These are phyloP conservation scores for Paecilomyces fulvus DNA, from an alignment of 2,329 filamentous ascomycete species.

Conservation along the genomic window DNA sequence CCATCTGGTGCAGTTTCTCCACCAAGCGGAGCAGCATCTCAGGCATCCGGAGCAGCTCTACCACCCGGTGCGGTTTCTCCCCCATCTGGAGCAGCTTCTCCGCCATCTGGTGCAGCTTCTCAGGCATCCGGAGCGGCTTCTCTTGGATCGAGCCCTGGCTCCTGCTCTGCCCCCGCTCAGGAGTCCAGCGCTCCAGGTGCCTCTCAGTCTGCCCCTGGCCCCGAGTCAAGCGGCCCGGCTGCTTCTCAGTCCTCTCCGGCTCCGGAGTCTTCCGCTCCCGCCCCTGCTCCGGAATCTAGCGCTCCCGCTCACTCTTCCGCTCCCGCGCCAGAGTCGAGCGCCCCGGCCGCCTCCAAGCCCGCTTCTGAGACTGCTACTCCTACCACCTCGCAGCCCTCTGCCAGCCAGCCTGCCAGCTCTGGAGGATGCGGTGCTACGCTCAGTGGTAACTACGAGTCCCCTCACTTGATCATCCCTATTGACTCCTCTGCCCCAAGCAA, in stretches of 20 bases:
- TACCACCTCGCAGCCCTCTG: not conserved
- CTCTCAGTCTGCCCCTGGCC: constrained; percentile 2
- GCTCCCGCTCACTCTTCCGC: not conserved
- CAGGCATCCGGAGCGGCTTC: no score
- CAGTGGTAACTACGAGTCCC: constrained; percentile 44
- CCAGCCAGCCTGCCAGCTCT: constrained; percentile 7
- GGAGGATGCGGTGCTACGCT: constrained; percentile 40
- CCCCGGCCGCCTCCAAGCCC: not conserved
- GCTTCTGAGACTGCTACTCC: not conserved
- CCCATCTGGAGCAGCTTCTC: no score
- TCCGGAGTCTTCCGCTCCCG: not conserved
- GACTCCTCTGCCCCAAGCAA: constrained; percentile 46
- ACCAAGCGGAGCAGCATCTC: no score
- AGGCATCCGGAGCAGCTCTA: no score
- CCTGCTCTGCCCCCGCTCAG: constrained; percentile 5
- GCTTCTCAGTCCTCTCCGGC: constrained; percentile 1
- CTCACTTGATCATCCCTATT: constrained; percentile 56
- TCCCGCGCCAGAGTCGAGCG: not conserved
- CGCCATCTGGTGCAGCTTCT: no score
- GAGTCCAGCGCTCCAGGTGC: not conserved
- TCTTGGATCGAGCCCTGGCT: constrained; percentile 6
- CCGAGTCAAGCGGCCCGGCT: constrained; percentile 4
- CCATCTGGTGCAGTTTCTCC: not conserved
- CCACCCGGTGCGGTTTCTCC: no score
- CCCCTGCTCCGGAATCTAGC: not conserved